phyloP scores from a whole-genome alignment of 75 land plant genomes.

The Adiantum capillusveneris region DNA sequence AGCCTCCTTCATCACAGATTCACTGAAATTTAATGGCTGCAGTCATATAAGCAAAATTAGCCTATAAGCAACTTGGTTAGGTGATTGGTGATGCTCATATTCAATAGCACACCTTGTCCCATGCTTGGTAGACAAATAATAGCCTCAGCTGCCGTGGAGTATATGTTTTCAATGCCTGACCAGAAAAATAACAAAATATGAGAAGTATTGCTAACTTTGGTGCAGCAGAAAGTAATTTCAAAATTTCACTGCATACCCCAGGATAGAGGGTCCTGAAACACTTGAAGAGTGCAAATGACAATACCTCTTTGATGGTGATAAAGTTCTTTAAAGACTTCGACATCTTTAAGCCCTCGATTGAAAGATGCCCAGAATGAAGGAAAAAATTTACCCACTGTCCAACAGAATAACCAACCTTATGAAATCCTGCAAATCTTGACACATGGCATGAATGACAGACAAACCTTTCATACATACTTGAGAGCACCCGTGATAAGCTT shows the following conservation, averaged over 20 bases:
- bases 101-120: slow-evolving; percentile 25
- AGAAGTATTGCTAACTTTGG: too few relatives aligned
- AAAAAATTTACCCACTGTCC: slow-evolving; percentile 45
- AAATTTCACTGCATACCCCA: too few relatives aligned
- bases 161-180: slow-evolving; percentile 32
- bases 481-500: slow-evolving; percentile 37
- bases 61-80: slow-evolving; percentile 21
- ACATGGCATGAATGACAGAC: not conserved
- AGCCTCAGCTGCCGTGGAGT: slow-evolving; percentile 37
- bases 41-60: slow-evolving; percentile 6
- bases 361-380: slow-evolving; percentile 40
- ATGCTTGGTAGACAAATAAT: slow-evolving; percentile 33
- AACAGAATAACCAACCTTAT: too few relatives aligned
- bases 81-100: slow-evolving; percentile 22
- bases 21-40: slow-evolving; percentile 37
- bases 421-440: too few relatives aligned
- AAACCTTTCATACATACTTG: slow-evolving; percentile 18
- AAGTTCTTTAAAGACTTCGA: slow-evolving; percentile 46
- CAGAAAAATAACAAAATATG: too few relatives aligned
- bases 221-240: too few relatives aligned
- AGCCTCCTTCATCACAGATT: slow-evolving; percentile 33
- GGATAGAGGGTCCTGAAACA: too few relatives aligned
- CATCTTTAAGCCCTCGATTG: slow-evolving; percentile 47
- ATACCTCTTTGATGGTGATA: slow-evolving; percentile 37
- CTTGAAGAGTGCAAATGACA: too few relatives aligned